Base-by-base conservation (phyloP, 2,329 filamentous ascomycete species). In the Akanthomyces dipterigenus region DNA sequence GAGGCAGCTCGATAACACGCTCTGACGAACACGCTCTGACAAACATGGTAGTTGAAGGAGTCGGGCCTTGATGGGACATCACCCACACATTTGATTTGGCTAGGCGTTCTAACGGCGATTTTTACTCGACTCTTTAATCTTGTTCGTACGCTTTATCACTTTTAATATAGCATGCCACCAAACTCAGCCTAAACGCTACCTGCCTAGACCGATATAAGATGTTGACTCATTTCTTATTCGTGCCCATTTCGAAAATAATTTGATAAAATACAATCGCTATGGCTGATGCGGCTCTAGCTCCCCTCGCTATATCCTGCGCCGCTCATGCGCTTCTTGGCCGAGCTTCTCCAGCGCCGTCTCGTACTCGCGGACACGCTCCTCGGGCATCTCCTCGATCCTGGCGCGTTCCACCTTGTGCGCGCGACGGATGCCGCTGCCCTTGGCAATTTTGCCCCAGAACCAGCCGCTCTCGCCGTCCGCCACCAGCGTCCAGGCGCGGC, bases 391-490 rank as follows among this genome's bases (percentile, higher is more conserved):
- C 8, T 75, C 71, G 26, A 85, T 70, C 45, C 77, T 73, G 4
- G 80, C 72, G 62, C 82, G 75, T 64, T 79, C 78, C 24, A 86
- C 79, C 67, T 74, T 77, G 28, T 70, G 70, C 1, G 69, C 70
- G 53, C 79, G 75, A 60, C 75, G 73, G 16, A 84, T 71, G 8
- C 84, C 77, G 62, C 76, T 72, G 5, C 87, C 78, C 62, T 79
- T 81, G 26, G 86, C 89, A 64, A 98, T 88, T 67, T 90, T 89
- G 63, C 89, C 88, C 83, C 90, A 92, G 75, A 98, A 99, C 93
- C 95, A 96, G 49, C 89, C 84, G 24, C 88, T 92, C 75, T 99
- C 93, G 3, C 83, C 82, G 67, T 92, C 88, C 4, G 87, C 88
- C 54, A 96, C 87, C 14, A 99, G 76, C 0, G 92, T 96, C 90